phyloP scores from a whole-genome alignment of 2,329 filamentous ascomycete genomes.

The Chaetomium olivaceum region DNA sequence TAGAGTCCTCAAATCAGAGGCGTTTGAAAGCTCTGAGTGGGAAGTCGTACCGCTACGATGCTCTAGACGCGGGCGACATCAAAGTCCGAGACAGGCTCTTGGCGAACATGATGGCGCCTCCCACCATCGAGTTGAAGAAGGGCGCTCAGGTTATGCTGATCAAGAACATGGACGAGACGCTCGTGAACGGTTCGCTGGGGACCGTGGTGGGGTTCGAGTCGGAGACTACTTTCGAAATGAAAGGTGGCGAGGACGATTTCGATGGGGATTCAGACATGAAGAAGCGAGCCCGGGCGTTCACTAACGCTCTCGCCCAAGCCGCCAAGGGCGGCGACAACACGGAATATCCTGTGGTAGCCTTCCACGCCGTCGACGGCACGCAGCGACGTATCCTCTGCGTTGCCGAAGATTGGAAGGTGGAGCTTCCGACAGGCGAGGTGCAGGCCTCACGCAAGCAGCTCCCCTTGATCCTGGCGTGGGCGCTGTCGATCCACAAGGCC shows the following conservation, averaged over 20 bases:
- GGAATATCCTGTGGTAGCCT: conserved; percentile 82
- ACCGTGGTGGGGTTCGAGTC: conserved; percentile 78
- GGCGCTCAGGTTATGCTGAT: conserved; percentile 99
- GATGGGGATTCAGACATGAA: conserved; percentile 42
- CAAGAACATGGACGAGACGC: conserved; percentile 92
- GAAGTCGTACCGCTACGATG: conserved; percentile 66
- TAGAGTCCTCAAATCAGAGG: conserved; percentile 78
- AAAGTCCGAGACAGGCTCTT: conserved; percentile 74
- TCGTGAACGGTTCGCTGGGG: conserved; percentile 93
- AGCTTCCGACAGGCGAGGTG: conserved; percentile 91
- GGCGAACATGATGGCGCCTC: conserved; percentile 90
- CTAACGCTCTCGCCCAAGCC: conserved; percentile 37
- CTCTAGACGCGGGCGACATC: conserved; percentile 74
- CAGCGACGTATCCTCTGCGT: conserved; percentile 76
- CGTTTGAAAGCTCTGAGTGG: conserved; percentile 74
- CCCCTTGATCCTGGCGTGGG: conserved; percentile 94
- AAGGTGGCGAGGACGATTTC: conserved; percentile 40
- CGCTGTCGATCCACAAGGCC: conserved; percentile 95
- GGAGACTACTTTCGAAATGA: conserved; percentile 44
- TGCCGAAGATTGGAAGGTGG: conserved; percentile 92
- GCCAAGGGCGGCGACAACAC: conserved; percentile 55
- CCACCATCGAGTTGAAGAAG: conserved; percentile 76
- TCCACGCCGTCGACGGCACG: conserved; percentile 76
- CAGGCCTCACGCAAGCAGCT: conserved; percentile 82
- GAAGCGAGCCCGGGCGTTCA: conserved; percentile 33